Base-by-base conservation (phyloP, 768 basidiomycete genomes). In the Kwoniella pini region DNA sequence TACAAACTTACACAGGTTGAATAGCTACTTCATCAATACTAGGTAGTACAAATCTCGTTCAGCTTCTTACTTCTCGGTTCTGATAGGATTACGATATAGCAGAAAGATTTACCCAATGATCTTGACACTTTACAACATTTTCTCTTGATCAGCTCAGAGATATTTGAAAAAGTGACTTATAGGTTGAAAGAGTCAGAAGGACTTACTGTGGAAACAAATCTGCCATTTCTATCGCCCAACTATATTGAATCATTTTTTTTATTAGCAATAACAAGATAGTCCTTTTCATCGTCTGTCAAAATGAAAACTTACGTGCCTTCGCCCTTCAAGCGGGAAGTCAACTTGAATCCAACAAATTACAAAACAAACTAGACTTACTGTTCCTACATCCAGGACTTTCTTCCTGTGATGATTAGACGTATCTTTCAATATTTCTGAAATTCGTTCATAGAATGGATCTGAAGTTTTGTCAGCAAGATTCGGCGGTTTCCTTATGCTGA, bases 221-320 rank as follows among this genome's bases (percentile, higher is more conserved):
- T n/a, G 31, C 48, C 48, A 50, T 50, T 12, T 50, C 30, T n/a
- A 33, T 50, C n/a, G 30, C 48, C 48, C 48, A 50, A 19, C 48
- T 50, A 33, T 31, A 7, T 9, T 36, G 15, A n/a, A n/a, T 36
- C 33, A 7, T 7, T 36, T 15, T 7, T 36, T n/a, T n/a, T n/a
- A n/a, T n/a, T n/a, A n/a, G n/a, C n/a, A n/a, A n/a, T n/a, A n/a
- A n/a, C n/a, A n/a, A n/a, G n/a, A n/a, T n/a, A n/a, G n/a, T n/a
- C n/a, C n/a, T n/a, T n/a, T n/a, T n/a, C n/a, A n/a, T n/a, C n/a
- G n/a, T n/a, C n/a, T n/a, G n/a, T n/a, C n/a, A n/a, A n/a, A n/a
- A n/a, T n/a, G n/a, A n/a, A n/a, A 7, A 36, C 33, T 36, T 15
- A 36, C 33, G 15, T 15, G 33, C 33, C 33, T 36, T 7, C 15